These are phyloP conservation scores for Kockiozyma suomiensis DNA, from an alignment of 805 yeast genomes.

Conservation along the genomic window DNA sequence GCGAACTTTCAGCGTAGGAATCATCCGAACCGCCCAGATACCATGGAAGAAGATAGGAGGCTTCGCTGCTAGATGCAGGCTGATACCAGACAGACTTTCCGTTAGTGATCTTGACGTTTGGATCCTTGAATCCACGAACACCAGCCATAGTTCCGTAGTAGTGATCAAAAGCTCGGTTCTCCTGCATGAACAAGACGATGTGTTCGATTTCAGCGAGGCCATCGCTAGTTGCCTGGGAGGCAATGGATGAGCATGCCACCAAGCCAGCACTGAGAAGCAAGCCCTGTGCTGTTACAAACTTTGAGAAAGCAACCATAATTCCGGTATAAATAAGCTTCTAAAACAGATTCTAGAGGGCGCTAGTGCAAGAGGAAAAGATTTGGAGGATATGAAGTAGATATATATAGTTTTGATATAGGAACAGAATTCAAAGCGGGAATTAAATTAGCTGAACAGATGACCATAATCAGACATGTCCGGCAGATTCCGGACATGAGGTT, in stretches of 20 bases:
- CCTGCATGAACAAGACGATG: conserved; percentile 37
- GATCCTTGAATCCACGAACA: conserved; percentile 37
- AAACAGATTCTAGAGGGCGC: background rate
- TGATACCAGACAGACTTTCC: conserved; percentile 34
- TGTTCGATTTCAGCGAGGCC: conserved; percentile 16
- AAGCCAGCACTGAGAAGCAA: background rate
- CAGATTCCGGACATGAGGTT: too few species aligned
- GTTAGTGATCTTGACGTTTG: conserved; percentile 26
- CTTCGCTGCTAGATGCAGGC: conserved; percentile 24
- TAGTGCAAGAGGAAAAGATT: background rate
- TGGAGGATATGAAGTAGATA: too few species aligned
- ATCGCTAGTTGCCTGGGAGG: background rate
- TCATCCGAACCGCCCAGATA: conserved; percentile 28
- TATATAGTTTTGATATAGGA: too few species aligned
- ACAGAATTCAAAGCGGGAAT: too few species aligned
- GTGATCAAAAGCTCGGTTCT: conserved; percentile 38
- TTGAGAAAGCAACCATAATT: background rate
- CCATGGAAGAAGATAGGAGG: conserved; percentile 35
- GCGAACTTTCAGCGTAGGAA: conserved; percentile 30
- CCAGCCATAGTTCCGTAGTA: conserved; percentile 39
- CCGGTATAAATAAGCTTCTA: background rate
- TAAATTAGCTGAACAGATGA: too few species aligned
- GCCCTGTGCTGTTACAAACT: background rate
- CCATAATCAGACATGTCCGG: too few species aligned
- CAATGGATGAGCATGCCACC: background rate